Base-by-base conservation (phyloP, 345 rosid species). In the Carallia brachiata region DNA sequence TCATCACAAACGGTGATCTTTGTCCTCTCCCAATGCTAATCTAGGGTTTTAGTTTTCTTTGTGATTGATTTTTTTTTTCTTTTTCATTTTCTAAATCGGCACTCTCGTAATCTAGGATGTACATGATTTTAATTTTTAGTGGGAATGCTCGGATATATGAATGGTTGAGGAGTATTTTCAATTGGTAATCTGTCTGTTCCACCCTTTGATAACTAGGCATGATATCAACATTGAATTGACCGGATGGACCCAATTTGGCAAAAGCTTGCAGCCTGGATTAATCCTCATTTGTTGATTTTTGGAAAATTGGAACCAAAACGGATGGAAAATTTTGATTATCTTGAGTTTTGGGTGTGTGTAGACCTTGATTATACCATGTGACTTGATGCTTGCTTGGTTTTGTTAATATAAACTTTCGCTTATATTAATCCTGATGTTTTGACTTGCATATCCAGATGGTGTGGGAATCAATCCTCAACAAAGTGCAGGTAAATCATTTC, bases 381-480 rank as follows among this genome's bases (percentile, higher is more conserved):
- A 19, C 16, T 28, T 64, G 9, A 31, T 31, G 5, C 39, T 36
- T 36, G 27, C 23, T 23, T 23, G 23, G 23, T 23, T 23, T 23
- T 23, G 23, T 23, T 23, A 23, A 23, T 23, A 23, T 23, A 7
- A 9, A 0, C 19, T 15, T 2, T 40, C 40, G 15, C 71, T 70
- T 31, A 31, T 12, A 60, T 61, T 30, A 47, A 40, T 39, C 48
- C 34, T 44, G 50, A 58, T 61, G 17, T 70, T 54, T 68, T 65
- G 37, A 59, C 47, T 71, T 72, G 17, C 28, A 32, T 39, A n/a
- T 84, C 68, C 91, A 95, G 99, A 92, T 86, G 99, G 99, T 6
- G 90, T 95, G 1, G 99, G 97, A 73, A 92, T 95, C 79, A 92
- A 90, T 82, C 99, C 97, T 50, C 97, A 95, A 71, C 99, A 95